Percentiles rank a stretch among this genome's conserved stretches.
Evolutionary conservation across 345 rosid genomes (phyloP).

Genomic region (Salix exigua): DNA sequence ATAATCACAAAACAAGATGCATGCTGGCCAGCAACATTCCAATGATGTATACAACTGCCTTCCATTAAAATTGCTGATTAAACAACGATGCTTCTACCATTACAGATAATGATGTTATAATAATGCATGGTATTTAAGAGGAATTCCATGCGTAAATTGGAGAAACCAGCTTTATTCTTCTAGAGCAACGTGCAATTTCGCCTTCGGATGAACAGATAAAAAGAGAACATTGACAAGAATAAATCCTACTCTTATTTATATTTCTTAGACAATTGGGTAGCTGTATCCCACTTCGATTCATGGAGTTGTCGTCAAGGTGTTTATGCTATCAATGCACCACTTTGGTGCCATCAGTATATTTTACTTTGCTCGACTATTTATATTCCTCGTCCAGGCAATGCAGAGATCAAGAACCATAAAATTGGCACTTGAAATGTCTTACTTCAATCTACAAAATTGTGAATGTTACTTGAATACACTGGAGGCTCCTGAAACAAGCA

Average conservation of each 20-base stretch:
- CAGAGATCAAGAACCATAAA: not conserved
- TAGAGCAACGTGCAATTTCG: not conserved
- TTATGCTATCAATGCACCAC: not conserved
- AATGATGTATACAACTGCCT: too few species aligned
- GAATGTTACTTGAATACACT: not conserved
- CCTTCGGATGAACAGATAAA: not conserved
- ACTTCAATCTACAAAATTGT: constrained; percentile 15
- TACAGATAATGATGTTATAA: too few species aligned
- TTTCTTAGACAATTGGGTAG: not conserved
- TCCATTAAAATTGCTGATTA: too few species aligned
- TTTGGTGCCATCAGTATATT: not conserved
- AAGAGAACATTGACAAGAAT: not conserved
- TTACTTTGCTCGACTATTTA: not conserved
- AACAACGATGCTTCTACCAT: too few species aligned
- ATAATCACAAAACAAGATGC: too few species aligned
- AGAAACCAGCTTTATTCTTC: not conserved
- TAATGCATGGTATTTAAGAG: too few species aligned
- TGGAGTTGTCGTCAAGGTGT: not conserved
- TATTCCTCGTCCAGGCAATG: not conserved
- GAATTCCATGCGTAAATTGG: too few species aligned
- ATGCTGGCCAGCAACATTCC: too few species aligned
- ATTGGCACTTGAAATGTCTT: not conserved
- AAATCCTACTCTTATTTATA: not conserved
- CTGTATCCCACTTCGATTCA: not conserved
- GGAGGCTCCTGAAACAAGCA: not conserved